Conservation (phyloP, 441 rosid genomes). For the Sinapis alba region DNA sequence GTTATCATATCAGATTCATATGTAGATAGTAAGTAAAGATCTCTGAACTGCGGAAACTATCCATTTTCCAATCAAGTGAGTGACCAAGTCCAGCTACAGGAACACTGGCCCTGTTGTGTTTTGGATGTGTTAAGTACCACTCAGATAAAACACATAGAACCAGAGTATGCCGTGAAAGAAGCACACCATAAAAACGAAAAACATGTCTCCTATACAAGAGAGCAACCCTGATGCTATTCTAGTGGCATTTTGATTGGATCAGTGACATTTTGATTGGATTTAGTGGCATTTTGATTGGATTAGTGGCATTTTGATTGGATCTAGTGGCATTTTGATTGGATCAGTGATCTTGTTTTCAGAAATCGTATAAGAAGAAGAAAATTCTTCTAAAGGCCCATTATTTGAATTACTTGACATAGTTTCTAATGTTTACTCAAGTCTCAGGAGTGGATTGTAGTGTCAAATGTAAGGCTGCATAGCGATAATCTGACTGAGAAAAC, state of each 20-base stretch:
- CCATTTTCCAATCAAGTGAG: neutral
- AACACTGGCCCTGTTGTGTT: neutral
- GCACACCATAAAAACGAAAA: neutral
- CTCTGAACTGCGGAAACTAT: neutral
- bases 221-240: slow-evolving; percentile 71
- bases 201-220: slow-evolving; percentile 48
- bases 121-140: neutral
- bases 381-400: slow-evolving; percentile 68
- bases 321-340: too few relatives aligned
- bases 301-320: too few relatives aligned
- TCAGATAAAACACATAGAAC: neutral
- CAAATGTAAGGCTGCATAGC: slow-evolving; percentile 80
- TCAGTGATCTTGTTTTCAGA: slow-evolving; percentile 42
- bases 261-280: too few relatives aligned
- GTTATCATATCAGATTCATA: neutral
- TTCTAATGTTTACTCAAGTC: slow-evolving; percentile 63
- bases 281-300: neutral
- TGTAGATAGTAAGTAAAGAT: neutral
- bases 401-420: slow-evolving; percentile 66
- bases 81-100: neutral
- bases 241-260: slow-evolving; percentile 44
- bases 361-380: slow-evolving; percentile 75
- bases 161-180: neutral
- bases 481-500: slow-evolving; percentile 70
- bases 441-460: slow-evolving; percentile 57